phyloP scores from a whole-genome alignment of 2,329 filamentous ascomycete genomes.

The Drechslerella stenobrocha region DNA sequence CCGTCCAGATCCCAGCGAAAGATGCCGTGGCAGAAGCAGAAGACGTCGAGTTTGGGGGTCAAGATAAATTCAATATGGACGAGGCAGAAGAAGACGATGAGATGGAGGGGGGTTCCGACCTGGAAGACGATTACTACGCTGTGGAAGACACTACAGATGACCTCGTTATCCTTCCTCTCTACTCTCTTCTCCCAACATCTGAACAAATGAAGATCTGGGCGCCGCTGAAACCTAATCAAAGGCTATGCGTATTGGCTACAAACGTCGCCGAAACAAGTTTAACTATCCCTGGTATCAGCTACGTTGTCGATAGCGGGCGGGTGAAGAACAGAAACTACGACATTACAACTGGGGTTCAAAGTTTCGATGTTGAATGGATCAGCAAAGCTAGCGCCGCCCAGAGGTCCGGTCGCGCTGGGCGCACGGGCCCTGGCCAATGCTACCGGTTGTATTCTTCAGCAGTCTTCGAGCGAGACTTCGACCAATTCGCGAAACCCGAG shows the following conservation, averaged over 20 bases:
- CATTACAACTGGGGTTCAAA: constrained; percentile 85
- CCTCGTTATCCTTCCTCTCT: constrained; percentile 78
- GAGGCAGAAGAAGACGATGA: constrained; percentile 64
- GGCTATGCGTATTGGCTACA: constrained; percentile 86
- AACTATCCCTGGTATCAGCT: constrained; percentile 91
- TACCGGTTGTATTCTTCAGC: constrained; percentile 94
- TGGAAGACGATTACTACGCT: constrained; percentile 58
- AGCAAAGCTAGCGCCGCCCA: constrained; percentile 95
- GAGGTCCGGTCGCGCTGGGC: constrained; percentile 86
- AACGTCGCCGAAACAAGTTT: constrained; percentile 97
- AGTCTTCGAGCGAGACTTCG: constrained; percentile 86
- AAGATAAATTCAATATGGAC: constrained; percentile 63
- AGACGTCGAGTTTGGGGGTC: constrained; percentile 78
- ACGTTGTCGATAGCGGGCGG: constrained; percentile 92
- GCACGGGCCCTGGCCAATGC: constrained; percentile 93
- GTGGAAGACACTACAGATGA: constrained; percentile 67
- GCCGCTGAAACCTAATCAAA: constrained; percentile 75
- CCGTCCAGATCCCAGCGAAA: constrained; percentile 72
- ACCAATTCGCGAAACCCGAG: constrained; percentile 83
- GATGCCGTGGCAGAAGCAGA: constrained; percentile 79
- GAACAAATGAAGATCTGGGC: constrained; percentile 93
- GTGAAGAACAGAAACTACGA: constrained; percentile 92
- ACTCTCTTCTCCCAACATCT: constrained; percentile 84
- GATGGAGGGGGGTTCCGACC: constrained; percentile 66
- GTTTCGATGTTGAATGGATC: constrained; percentile 93